phyloP scores from a whole-genome alignment of 1,139 yeast species.

The Debaryomyces psychrophilus region DNA sequence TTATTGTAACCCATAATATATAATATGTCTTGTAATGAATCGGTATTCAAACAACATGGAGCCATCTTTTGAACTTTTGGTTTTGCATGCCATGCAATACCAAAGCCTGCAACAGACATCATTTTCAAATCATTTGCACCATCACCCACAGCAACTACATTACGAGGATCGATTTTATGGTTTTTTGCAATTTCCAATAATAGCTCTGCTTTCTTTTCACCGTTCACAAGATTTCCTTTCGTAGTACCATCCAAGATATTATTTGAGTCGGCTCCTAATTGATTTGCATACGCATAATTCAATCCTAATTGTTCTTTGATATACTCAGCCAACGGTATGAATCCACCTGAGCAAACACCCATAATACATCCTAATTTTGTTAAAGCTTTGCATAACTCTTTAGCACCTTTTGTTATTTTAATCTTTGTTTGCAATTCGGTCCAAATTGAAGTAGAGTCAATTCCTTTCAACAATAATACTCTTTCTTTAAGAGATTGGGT shows the following conservation, averaged over 20 bases:
- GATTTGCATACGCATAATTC: constrained; percentile 90
- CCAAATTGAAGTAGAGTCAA: constrained; percentile 73
- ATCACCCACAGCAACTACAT: constrained; percentile 90
- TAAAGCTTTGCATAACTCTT: constrained; percentile 65
- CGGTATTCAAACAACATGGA: constrained; percentile 77
- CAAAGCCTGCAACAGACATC: constrained; percentile 93
- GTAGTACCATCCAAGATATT: constrained; percentile 59
- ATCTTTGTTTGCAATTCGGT: constrained; percentile 74
- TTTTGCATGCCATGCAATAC: constrained; percentile 97
- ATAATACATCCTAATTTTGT: constrained; percentile 63
- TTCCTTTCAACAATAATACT: constrained; percentile 78
- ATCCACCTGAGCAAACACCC: constrained; percentile 96
- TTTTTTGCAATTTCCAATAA: constrained; percentile 66
- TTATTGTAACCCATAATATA: constrained; percentile 81
- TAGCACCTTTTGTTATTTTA: constrained; percentile 80
- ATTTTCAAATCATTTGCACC: constrained; percentile 95
- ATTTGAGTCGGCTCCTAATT: constrained; percentile 54
- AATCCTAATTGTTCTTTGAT: constrained; percentile 69
- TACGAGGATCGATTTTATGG: constrained; percentile 58
- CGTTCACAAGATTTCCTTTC: constrained; percentile 82
- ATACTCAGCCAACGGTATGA: constrained; percentile 81
- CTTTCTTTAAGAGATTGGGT: constrained; percentile 76
- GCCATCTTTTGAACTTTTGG: constrained; percentile 85
- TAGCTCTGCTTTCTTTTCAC: constrained; percentile 76
- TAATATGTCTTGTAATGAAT: constrained; percentile 68